Conservation (phyloP, 768 basidiomycete species). For the Inosperma sp. region DNA sequence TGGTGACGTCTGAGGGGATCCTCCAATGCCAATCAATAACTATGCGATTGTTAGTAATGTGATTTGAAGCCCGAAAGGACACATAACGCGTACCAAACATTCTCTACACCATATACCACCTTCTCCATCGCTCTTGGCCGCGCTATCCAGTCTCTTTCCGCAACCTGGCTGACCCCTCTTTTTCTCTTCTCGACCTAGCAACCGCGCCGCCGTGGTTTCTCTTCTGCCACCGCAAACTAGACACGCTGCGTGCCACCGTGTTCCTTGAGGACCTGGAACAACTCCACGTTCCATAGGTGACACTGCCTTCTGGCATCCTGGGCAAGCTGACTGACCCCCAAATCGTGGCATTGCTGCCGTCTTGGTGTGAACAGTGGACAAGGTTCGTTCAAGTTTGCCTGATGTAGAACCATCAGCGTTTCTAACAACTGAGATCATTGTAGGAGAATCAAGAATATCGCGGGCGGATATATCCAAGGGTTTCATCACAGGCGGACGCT, state of each 20-base stretch:
- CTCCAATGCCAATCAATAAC: constrained; percentile 53
- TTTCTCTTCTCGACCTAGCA: constrained; percentile 38
- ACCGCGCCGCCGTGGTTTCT: constrained; percentile 31
- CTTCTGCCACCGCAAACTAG: constrained; percentile 80
- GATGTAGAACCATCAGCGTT: constrained; percentile 20
- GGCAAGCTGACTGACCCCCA: constrained; percentile 59
- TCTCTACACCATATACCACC: constrained; percentile 82
- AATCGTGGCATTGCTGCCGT: constrained; percentile 50
- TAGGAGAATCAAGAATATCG: constrained; percentile 11
- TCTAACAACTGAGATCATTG: constrained; percentile 11
- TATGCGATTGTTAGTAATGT: constrained; percentile 23
- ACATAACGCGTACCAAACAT: constrained; percentile 55
- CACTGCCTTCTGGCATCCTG: constrained; percentile 69
- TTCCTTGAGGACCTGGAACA: constrained; percentile 78
- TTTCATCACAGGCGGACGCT: constrained; percentile 22
- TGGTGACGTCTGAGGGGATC: constrained; percentile 50
- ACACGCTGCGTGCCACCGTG: constrained; percentile 74
- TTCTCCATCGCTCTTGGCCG: constrained; percentile 65
- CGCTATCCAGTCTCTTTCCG: constrained; percentile 79
- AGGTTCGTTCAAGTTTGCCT: constrained; percentile 26
- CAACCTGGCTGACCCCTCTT: constrained; percentile 68
- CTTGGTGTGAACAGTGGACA: constrained; percentile 21
- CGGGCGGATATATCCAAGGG: constrained; percentile 15
- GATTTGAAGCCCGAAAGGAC: neutral
- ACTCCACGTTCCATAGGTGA: constrained; percentile 84